These are phyloP conservation scores for Podospora pseudoanserina DNA, from an alignment of 495 filamentous ascomycete species.

Conservation along the genomic window DNA sequence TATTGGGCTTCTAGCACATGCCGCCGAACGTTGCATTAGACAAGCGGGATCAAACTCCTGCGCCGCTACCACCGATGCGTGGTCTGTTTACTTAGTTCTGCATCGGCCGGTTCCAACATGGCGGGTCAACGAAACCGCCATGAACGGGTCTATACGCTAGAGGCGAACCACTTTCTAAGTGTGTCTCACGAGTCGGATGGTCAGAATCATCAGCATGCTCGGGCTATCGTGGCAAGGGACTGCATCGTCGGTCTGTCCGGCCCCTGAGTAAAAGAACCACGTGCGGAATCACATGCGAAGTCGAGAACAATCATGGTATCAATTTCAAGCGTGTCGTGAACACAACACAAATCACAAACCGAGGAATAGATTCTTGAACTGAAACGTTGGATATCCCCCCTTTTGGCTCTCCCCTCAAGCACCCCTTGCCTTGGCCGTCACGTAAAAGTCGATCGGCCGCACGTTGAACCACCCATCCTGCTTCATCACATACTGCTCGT, in stretches of 20 bases:
- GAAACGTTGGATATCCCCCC: not conserved
- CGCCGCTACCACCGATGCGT: not conserved
- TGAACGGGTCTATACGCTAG: not conserved
- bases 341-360: not conserved
- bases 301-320: not conserved
- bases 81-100: not conserved
- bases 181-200: not conserved
- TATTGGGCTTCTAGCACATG: not conserved
- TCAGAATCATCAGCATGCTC: not conserved
- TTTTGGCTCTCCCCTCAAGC: conserved; percentile 2
- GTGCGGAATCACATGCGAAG: not conserved
- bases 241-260: not conserved
- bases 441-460: conserved; percentile 38
- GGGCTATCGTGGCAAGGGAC: not conserved
- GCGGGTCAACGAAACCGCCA: not conserved
- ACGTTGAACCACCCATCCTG: conserved; percentile 51
- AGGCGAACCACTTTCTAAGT: not conserved
- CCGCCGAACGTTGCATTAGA: not conserved
- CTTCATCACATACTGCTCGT: conserved; percentile 53
- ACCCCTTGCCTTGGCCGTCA: conserved; percentile 39
- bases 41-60: not conserved
- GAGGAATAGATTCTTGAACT: not conserved
- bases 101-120: not conserved
- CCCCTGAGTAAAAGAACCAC: not conserved
- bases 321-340: not conserved